Evolutionary conservation across 2,329 filamentous ascomycete species (phyloP), one percentile per base, ranked within the genome.

Genomic region (Fusarium chlamydosporum): DNA sequence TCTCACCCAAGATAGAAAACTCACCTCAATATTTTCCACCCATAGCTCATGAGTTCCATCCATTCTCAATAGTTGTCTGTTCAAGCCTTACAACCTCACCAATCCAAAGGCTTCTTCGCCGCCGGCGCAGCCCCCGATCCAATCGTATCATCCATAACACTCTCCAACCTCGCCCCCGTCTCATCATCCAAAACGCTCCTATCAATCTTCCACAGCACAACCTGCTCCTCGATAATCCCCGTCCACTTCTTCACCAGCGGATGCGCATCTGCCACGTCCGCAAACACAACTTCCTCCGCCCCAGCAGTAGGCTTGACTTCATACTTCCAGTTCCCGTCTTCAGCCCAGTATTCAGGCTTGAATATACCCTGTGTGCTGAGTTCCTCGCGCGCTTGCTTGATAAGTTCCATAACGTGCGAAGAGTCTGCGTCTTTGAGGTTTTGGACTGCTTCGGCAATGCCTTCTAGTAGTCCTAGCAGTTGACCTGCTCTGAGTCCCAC

Each of bases 381-480:
- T 50, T 92, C 91, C 38, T 78, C 78, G 15, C 82, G 80, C 4
- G 91, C 91, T 37, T 83, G 59, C 11, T 47, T 38, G 3, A 37
- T 6, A 9, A 70, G 67, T 10, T 65, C 33, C 4, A 27, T 3
- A 4, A 42, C 27, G 10, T 51, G 40, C 3, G 41, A 35, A 29
- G 54, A 34, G 64, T 56, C 3, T 73, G 68, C 75, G n/a, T 75
- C 66, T 23, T 65, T 72, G 41, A 72, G 71, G 34, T 46, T 61
- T 45, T 41, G 74, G 67, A 86, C 68, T 11, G 88, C 87, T 15
- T 81, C 80, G 1, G 82, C 79, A 20, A 97, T 79, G 0, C 91
- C 93, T 74, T 97, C 92, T 7, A 97, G 76, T 6, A 92, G 81
- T 0, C 96, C 96, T 5, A 97, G 78, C 13, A 96, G 81, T 69